phyloP scores from a whole-genome alignment of 305 asterid species.

The Stenogyne calaminthoides region DNA sequence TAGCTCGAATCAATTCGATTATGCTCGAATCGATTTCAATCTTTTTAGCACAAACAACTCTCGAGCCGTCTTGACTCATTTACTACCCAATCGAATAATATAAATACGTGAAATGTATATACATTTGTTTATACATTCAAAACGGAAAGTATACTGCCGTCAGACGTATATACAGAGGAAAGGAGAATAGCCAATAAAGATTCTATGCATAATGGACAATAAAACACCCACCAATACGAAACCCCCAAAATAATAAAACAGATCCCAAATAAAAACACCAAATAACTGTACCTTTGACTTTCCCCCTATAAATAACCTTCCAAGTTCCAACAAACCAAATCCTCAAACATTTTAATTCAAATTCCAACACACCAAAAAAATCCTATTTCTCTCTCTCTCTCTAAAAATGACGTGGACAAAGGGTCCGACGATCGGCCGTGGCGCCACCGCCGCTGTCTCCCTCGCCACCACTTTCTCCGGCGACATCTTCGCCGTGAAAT shows the following conservation, averaged over 20 bases:
- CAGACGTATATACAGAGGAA: slow-evolving; percentile 28
- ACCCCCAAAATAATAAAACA: slow-evolving; percentile 8
- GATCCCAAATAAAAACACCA: too few relatives aligned
- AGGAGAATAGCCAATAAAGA: slow-evolving; percentile 39
- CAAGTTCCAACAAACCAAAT: slow-evolving; percentile 19
- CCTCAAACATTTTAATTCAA: background rate
- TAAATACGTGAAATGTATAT: too few relatives aligned
- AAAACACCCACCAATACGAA: too few relatives aligned
- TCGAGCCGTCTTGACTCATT: too few relatives aligned
- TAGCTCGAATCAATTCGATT: too few relatives aligned
- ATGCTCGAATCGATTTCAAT: too few relatives aligned
- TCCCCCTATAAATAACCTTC: slow-evolving; percentile 35
- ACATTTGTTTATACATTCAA: too few relatives aligned
- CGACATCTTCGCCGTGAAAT: slow-evolving; percentile 70
- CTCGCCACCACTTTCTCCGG: slow-evolving; percentile 57
- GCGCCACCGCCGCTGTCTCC: slow-evolving; percentile 73
- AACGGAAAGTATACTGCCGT: slow-evolving; percentile 44
- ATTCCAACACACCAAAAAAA: background rate
- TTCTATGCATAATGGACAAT: slow-evolving; percentile 45
- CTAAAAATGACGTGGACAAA: slow-evolving; percentile 74
- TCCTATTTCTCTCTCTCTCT: too few relatives aligned
- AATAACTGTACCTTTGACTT: background rate
- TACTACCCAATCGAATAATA: too few relatives aligned
- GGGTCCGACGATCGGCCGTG: slow-evolving; percentile 78
- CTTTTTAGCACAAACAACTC: too few relatives aligned